Evolutionary conservation across 805 yeast genomes (phyloP), one percentile per base, ranked within the genome.

Genomic region (Starmerella powellii): DNA sequence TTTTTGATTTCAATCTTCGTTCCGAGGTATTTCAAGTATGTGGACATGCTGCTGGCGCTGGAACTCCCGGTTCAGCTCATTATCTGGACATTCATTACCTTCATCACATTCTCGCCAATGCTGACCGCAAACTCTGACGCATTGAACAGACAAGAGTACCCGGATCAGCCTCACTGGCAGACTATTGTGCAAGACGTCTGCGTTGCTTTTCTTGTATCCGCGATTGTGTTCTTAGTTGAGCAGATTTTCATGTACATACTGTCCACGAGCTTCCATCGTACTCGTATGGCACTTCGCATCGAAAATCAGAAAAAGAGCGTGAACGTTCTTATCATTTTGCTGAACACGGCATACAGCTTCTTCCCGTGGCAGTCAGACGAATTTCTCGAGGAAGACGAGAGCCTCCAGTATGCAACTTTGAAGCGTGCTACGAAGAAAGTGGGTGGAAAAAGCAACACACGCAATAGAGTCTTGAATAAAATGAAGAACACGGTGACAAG

Each of bases 191-290:
- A 58, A 37, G 56, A 60, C 35, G 52, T 64, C 6, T 46, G 63
- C 20, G 68, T 62, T 3, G 62, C 68, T 1, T 40, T 63, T 15
- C 51, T 65, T 12, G 56, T 64, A 16, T 52, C 62, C 3, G 58
- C 67, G 1, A 45, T 62, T 26, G 56, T 64, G 24, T 62, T 51
- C 46, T 47, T 62, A 17, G 55, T 56, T 12, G 69, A 64, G 50
- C 58, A 63, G 43, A 46, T 62, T 20, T 46, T 62, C 38, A 55
- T 64, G 34, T 65, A 64, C 35, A 42, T 60, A 43, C 52, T 64
- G 38, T 62, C 67, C 4, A 62, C 66, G 15, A 59, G 58, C 33
- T 64, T 59, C 58, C 68, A 65, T 51, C 49, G 55, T 34, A 61
- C 63, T 8, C 58, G 66, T 27, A 61, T 64, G 53, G 59, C 67